These are phyloP conservation scores for Malassezia pachydermatis DNA, from an alignment of 1,284 basidiomycete species.

Conservation along the genomic window DNA sequence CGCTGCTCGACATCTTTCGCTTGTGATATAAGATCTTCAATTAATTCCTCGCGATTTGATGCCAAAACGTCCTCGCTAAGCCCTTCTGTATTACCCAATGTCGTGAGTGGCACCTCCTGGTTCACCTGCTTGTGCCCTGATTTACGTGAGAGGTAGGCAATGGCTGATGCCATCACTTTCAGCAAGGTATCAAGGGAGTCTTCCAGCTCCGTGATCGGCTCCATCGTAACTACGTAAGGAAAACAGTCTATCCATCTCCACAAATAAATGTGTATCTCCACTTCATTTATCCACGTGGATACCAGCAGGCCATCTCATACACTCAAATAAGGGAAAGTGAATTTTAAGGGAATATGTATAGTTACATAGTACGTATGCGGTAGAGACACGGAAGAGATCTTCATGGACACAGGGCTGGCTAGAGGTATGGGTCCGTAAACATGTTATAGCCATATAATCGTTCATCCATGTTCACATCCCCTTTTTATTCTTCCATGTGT, in stretches of 20 bases:
- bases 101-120: conserved; percentile 24
- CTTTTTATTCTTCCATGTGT: no score
- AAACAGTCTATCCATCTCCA: not conserved
- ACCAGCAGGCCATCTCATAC: no score
- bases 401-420: no score
- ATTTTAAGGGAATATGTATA: no score
- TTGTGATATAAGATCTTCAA: conserved; percentile 24
- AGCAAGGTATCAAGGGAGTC: conserved; percentile 26
- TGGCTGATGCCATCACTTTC: conserved; percentile 33
- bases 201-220: conserved; percentile 29
- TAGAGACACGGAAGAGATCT: no score
- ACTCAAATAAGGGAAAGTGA: no score
- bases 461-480: no score
- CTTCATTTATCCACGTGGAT: no score
- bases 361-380: no score
- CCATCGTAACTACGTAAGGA: conserved; percentile 20
- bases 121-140: conserved; percentile 21
- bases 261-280: no score
- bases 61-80: conserved; percentile 19
- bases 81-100: conserved; percentile 28
- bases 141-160: conserved; percentile 33
- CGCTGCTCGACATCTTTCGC: conserved; percentile 22
- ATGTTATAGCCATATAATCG: no score
- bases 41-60: conserved; percentile 23
- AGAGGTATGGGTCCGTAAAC: no score